Evolutionary conservation across 2,329 filamentous ascomycete genomes (phyloP), one percentile per base, ranked within the genome.

Genomic region (Penicillium decumbens): DNA sequence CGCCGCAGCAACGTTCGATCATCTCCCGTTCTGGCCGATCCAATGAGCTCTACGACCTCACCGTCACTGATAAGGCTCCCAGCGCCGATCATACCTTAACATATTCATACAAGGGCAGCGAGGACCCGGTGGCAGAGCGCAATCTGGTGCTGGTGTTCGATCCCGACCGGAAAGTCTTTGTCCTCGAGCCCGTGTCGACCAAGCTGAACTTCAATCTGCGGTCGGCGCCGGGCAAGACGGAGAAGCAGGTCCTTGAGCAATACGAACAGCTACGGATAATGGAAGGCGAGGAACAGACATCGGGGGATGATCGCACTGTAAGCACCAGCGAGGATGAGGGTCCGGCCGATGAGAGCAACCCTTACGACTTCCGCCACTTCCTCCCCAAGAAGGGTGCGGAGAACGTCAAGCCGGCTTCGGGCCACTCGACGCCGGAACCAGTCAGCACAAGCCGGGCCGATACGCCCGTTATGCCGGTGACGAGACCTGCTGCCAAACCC

Each of bases 191-290:
- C 44, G 76, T 96, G 47, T 82, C 89, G 65, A 86, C 84, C n/a
- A 84, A 84, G 33, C 87, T 95, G 71, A 85, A 89, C 63, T 91
- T 95, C 85, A 96, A 95, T 68, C 73, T 95, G 46, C 83, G 81
- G 45, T 82, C 79, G 47, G 83, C 83, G 12, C 88, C 86, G 2
- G 80, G 77, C 56, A 84, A 85, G 61, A 74, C 77, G 46, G 81
- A 88, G 45, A 79, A 80, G 27, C 81, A 79, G 61, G 75, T 95
- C 35, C 78, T 81, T 41, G 78, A 82, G 43, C 78, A 85, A 62
- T 84, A 88, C 64, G 77, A 82, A 8, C 88, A 88, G 52, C 77
- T 93, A 32, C 75, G 72, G 25, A 67, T 66, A 20, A 46, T 68
- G 6, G 64, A 65, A 29, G 65, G 65, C 28, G 66, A 71, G n/a